A percentile compares a stretch with the other conserved stretches of the same genome.
These are phyloP conservation scores for Rubroboletus satanas DNA, from an alignment of 768 basidiomycete species.

Conservation along the genomic window DNA sequence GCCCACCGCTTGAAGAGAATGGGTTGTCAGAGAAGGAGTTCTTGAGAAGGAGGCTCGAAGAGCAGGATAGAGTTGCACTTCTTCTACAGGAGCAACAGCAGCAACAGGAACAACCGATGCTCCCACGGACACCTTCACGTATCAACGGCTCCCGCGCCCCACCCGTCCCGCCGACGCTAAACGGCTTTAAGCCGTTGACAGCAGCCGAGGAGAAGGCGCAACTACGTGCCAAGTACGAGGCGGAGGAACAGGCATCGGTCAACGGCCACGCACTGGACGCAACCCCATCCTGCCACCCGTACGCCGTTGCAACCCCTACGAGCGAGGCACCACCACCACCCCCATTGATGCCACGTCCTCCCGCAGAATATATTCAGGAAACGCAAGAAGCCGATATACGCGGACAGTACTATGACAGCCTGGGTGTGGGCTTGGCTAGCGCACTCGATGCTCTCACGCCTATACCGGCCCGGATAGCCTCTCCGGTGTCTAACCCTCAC, in stretches of 20 bases:
- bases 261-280: slow-evolving; percentile 23
- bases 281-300: slow-evolving; percentile 12
- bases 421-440: slow-evolving; percentile 25
- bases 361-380: slow-evolving; percentile 76
- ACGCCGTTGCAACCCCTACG: slow-evolving; percentile 12
- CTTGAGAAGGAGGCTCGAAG: slow-evolving; percentile 52
- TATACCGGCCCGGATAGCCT: slow-evolving; percentile 13
- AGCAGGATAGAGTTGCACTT: slow-evolving; percentile 45
- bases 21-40: slow-evolving; percentile 53
- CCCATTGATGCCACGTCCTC: slow-evolving; percentile 72
- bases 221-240: slow-evolving; percentile 59
- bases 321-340: slow-evolving; percentile 53
- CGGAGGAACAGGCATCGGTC: slow-evolving; percentile 39
- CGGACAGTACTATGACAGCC: slow-evolving; percentile 36
- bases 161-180: slow-evolving; percentile 26
- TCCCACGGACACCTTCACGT: slow-evolving; percentile 26
- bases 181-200: slow-evolving; percentile 41
- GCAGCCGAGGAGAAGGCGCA: slow-evolving; percentile 80
- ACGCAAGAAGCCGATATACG: slow-evolving; percentile 72
- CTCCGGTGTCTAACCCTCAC: slow-evolving; percentile 7
- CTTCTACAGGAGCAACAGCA: slow-evolving; percentile 21
- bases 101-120: slow-evolving; percentile 2
- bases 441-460: slow-evolving; percentile 33
- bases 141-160: slow-evolving; percentile 29
- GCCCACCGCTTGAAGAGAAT: slow-evolving; percentile 20